phyloP scores from a whole-genome alignment of 208 protist genomes.

The Leishmania martiniquensis region DNA sequence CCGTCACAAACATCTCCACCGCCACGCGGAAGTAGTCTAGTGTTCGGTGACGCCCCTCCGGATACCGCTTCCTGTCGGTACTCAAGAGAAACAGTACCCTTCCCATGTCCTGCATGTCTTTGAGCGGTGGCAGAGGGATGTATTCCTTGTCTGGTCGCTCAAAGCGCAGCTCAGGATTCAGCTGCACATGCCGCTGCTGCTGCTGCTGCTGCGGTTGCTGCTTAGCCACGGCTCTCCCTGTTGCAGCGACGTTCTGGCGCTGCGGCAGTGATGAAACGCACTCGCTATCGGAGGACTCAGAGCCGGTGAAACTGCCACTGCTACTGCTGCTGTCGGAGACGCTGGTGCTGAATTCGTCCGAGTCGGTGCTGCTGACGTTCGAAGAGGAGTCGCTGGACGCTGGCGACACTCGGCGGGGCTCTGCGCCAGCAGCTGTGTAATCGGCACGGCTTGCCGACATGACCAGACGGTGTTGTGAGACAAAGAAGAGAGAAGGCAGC shows the following conservation, averaged over 20 bases:
- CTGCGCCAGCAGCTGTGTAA: neutral
- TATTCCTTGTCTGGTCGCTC: conserved; percentile 70
- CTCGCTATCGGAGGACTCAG: conserved; percentile 21
- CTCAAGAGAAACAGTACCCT: conserved; percentile 42
- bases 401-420: neutral
- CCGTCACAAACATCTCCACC: conserved; percentile 79
- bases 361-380: conserved; percentile 31
- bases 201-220: conserved; percentile 8
- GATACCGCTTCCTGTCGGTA: conserved; percentile 58
- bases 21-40: conserved; percentile 81
- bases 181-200: conserved; percentile 28
- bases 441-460: conserved; percentile 5
- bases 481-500: neutral
- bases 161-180: conserved; percentile 75
- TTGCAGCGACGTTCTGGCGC: conserved; percentile 5
- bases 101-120: conserved; percentile 28
- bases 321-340: conserved; percentile 27
- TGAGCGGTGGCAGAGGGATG: conserved; percentile 53
- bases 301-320: conserved; percentile 11
- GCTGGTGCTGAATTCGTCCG: conserved; percentile 21
- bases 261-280: neutral
- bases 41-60: conserved; percentile 68
- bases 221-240: neutral
- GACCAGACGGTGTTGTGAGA: neutral
- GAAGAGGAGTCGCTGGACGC: conserved; percentile 24